Conservation (phyloP, 2,329 filamentous ascomycete species). For the Diaporthe ilicicola region DNA sequence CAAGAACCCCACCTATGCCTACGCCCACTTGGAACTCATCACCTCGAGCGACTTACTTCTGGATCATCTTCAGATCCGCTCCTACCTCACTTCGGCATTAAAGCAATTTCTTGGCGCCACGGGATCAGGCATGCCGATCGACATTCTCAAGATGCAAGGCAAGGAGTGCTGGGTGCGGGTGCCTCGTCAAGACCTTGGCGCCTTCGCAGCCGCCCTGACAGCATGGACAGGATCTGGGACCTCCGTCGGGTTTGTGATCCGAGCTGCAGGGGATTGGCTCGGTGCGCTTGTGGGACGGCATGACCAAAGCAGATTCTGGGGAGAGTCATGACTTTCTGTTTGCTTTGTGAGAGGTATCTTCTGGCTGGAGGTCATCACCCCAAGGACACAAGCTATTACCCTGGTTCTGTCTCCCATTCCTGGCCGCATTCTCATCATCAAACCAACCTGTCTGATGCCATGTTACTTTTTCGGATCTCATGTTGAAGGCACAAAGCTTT, state of each 20-base stretch:
- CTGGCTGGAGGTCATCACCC: not conserved
- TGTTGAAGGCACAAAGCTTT: conserved; percentile 20
- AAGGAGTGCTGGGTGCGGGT: conserved; percentile 71
- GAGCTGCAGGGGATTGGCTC: conserved; percentile 70
- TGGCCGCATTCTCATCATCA: conserved; percentile 1
- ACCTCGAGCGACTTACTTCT: conserved; percentile 44
- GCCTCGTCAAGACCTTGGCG: conserved; percentile 66
- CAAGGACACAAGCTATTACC: conserved; percentile 24
- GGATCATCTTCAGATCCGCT: conserved; percentile 69
- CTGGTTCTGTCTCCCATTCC: not conserved
- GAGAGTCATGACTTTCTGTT: conserved; percentile 22
- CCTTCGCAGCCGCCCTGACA: conserved; percentile 71
- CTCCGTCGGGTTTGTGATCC: conserved; percentile 63
- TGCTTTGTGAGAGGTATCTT: conserved; percentile 6
- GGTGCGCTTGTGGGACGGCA: conserved; percentile 64
- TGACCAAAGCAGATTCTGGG: conserved; percentile 59
- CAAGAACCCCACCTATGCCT: conserved; percentile 61
- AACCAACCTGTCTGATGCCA: conserved; percentile 12
- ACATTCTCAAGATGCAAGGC: conserved; percentile 71
- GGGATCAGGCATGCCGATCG: conserved; percentile 72
- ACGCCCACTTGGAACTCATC: conserved; percentile 62
- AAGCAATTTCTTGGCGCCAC: conserved; percentile 75
- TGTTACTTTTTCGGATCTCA: not conserved
- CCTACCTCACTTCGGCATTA: conserved; percentile 71
- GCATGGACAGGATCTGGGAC: conserved; percentile 66